These are phyloP conservation scores for Epipyxis sp. DNA, from an alignment of 108 stramenopile species.

Conservation along the genomic window DNA sequence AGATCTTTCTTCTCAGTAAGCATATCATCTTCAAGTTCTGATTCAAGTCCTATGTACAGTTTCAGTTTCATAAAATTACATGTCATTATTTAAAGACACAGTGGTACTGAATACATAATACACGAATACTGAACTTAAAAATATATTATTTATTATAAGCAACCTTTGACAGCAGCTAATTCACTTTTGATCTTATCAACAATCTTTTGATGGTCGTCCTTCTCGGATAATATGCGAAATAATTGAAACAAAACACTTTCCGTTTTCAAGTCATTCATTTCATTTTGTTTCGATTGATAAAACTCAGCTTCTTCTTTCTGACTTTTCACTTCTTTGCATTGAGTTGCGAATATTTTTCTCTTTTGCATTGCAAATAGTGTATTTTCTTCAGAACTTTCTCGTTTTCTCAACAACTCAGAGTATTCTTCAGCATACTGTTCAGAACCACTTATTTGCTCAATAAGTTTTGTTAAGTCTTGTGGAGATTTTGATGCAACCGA, in stretches of 20 bases:
- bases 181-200: constrained; percentile 61
- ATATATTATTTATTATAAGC: background rate
- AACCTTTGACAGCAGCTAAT: constrained; percentile 48
- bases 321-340: constrained; percentile 82
- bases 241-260: constrained; percentile 87
- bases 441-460: constrained; percentile 85
- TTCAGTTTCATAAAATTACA: too few relatives aligned
- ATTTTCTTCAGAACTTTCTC: constrained; percentile 77
- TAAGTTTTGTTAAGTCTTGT: constrained; percentile 80
- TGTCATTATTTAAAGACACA: too few relatives aligned
- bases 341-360: constrained; percentile 78
- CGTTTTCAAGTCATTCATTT: constrained; percentile 66
- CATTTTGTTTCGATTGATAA: constrained; percentile 65
- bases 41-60: background rate
- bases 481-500: constrained; percentile 84
- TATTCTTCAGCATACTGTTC: constrained; percentile 68
- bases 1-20: background rate
- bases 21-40: background rate
- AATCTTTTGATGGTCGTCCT: background rate
- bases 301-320: constrained; percentile 78
- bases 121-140: too few relatives aligned
- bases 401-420: constrained; percentile 62
- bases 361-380: constrained; percentile 78
- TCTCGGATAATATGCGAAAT: constrained; percentile 63
- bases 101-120: too few relatives aligned